These are phyloP conservation scores for Blastomyces silverae DNA, from an alignment of 2,329 filamentous ascomycete genomes.

Conservation along the genomic window DNA sequence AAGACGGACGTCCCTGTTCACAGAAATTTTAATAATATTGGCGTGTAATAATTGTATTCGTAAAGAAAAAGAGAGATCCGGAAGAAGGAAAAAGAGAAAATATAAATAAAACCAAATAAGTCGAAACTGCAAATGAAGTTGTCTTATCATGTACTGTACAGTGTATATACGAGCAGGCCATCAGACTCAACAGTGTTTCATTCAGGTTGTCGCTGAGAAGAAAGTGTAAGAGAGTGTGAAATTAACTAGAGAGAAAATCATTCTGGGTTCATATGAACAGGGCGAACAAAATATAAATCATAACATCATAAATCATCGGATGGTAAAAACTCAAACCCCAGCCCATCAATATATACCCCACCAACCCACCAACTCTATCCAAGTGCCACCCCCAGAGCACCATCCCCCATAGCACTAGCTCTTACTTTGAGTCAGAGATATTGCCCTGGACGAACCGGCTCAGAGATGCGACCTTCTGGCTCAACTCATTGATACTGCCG, in stretches of 20 bases:
- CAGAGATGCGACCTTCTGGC: conserved; percentile 21
- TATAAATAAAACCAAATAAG: background rate
- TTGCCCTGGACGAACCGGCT: conserved; percentile 21
- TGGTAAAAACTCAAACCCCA: background rate
- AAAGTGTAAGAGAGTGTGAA: background rate
- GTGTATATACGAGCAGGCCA: background rate
- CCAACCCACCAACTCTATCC: background rate
- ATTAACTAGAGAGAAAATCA: background rate
- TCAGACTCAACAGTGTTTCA: background rate
- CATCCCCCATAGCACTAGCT: background rate
- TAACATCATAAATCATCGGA: background rate
- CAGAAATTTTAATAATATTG: too few species aligned
- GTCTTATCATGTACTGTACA: too few species aligned
- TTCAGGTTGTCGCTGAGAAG: background rate
- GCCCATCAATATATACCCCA: background rate
- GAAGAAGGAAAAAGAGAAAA: background rate
- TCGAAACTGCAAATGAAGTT: background rate
- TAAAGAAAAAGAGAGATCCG: too few species aligned
- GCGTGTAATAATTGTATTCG: too few species aligned
- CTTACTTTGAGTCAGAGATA: background rate
- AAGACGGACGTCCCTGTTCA: background rate
- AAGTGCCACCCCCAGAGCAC: background rate
- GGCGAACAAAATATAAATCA: background rate
- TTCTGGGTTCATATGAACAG: background rate
- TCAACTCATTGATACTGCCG: conserved; percentile 20